phyloP scores from a whole-genome alignment of 1,139 yeast species.

The Blastobotrys apis region DNA sequence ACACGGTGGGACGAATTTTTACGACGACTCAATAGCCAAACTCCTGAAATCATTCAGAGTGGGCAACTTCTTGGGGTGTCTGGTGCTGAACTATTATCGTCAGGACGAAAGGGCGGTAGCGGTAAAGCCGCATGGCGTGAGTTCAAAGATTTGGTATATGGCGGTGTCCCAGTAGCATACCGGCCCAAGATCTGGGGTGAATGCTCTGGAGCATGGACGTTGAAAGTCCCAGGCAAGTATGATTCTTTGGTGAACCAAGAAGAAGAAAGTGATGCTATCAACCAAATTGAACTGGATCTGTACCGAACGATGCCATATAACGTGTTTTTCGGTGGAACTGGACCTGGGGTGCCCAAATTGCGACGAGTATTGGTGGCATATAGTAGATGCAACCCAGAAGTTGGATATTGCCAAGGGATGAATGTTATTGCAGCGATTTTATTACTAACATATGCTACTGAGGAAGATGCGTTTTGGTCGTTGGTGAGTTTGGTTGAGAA shows the following conservation, averaged over 20 bases:
- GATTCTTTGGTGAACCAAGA: constrained; percentile 30
- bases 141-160: constrained; percentile 40
- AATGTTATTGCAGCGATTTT: constrained; percentile 55
- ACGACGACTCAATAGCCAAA: constrained; percentile 23
- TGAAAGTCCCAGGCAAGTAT: constrained; percentile 50
- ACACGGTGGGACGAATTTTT: constrained; percentile 37
- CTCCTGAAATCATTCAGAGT: constrained; percentile 22
- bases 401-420: constrained; percentile 65
- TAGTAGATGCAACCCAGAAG: constrained; percentile 45
- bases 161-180: constrained; percentile 48
- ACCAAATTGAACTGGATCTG: constrained; percentile 52
- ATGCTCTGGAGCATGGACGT: constrained; percentile 48
- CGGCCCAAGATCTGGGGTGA: constrained; percentile 53
- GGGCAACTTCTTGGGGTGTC: constrained; percentile 42
- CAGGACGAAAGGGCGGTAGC: constrained; percentile 17
- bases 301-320: constrained; percentile 56
- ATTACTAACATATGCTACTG: constrained; percentile 44
- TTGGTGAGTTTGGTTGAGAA: constrained; percentile 50
- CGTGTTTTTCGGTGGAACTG: constrained; percentile 51
- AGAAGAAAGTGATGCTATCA: constrained; percentile 37
- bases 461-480: constrained; percentile 58
- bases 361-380: constrained; percentile 51
- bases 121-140: constrained; percentile 32
- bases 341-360: constrained; percentile 50
- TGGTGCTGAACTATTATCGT: constrained; percentile 32